Evolutionary conservation across 495 filamentous ascomycete genomes (phyloP).

Genomic region (Talaromyces stipitatus): DNA sequence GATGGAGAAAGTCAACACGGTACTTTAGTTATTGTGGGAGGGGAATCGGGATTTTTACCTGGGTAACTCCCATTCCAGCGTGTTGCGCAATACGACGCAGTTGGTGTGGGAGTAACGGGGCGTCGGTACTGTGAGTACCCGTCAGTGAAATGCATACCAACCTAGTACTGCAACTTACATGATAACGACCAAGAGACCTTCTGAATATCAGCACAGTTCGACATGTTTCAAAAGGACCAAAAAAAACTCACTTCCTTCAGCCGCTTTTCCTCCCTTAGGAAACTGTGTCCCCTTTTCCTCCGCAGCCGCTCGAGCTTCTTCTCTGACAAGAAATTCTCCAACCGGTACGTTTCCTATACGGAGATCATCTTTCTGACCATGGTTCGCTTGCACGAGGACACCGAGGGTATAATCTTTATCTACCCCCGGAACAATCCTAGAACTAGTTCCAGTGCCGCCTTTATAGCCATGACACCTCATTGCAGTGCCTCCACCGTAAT

Average conservation of each 20-base stretch:
- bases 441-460: background rate
- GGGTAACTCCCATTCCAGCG: background rate
- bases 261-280: background rate
- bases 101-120: constrained; percentile 1
- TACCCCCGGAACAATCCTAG: background rate
- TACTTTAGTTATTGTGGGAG: background rate
- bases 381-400: background rate
- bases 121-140: background rate
- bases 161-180: background rate
- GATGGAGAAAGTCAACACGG: background rate
- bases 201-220: background rate
- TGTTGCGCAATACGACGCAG: background rate
- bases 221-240: background rate
- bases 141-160: background rate
- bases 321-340: background rate
- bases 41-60: background rate
- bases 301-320: background rate
- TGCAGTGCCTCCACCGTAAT: background rate
- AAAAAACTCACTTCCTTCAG: background rate
- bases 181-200: background rate
- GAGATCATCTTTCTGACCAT: background rate
- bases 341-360: background rate
- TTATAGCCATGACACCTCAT: constrained; percentile 4
- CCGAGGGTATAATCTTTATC: background rate
- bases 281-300: background rate